Evolutionary conservation across 208 protist species (phyloP).

Genomic region (Kentomonas sorsogonicus): DNA sequence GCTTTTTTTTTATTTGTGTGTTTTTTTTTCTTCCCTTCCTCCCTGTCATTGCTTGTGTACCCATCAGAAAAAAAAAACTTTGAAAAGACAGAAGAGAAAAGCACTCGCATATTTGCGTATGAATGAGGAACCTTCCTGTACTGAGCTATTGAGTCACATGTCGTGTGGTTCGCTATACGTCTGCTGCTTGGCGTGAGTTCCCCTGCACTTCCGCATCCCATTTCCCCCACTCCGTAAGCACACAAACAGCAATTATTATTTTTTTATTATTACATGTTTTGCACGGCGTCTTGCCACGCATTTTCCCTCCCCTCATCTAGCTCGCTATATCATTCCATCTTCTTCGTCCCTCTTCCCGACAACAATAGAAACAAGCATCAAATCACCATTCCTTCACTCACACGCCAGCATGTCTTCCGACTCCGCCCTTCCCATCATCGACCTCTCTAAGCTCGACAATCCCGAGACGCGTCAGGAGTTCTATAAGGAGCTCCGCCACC

Average conservation of each 20-base stretch:
- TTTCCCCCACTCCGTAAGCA: too few species aligned
- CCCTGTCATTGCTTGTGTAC: too few species aligned
- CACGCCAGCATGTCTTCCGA: not conserved
- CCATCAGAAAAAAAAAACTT: too few species aligned
- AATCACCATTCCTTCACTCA: too few species aligned
- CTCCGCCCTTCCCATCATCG: conserved; percentile 9
- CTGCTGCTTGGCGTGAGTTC: too few species aligned
- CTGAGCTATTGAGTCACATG: too few species aligned
- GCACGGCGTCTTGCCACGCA: not conserved
- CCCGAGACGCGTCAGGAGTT: conserved; percentile 12
- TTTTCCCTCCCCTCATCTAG: conserved; percentile 9
- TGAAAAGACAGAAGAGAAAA: too few species aligned
- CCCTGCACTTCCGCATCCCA: too few species aligned
- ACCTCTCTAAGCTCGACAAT: conserved; percentile 16
- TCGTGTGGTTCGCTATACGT: too few species aligned
- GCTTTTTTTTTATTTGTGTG: conserved; percentile 9
- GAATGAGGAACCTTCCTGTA: too few species aligned
- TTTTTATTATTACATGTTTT: not conserved
- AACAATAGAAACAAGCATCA: not conserved
- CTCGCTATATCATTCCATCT: conserved; percentile 6
- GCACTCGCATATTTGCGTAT: too few species aligned
- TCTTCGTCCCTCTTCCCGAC: not conserved
- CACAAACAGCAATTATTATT: too few species aligned
- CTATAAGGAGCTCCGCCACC: conserved; percentile 13
- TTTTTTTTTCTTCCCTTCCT: conserved; percentile 15